Percentiles rank a stretch among this genome's conserved stretches.
phyloP scores from a whole-genome alignment of 306 rosid species.

The Quercus variabilis region DNA sequence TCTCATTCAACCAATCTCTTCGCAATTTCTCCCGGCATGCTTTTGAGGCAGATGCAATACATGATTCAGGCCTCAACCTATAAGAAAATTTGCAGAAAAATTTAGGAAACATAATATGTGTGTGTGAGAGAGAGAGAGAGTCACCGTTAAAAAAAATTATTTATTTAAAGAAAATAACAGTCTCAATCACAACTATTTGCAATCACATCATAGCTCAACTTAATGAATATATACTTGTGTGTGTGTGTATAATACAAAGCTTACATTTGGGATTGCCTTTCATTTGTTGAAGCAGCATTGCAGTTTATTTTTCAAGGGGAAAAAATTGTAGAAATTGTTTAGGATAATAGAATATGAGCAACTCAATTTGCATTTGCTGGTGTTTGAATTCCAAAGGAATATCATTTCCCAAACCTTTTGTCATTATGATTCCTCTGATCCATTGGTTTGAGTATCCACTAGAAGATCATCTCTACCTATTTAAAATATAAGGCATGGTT shows the following conservation, averaged over 20 bases:
- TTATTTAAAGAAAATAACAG: neutral
- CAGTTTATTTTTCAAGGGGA: too few relatives aligned
- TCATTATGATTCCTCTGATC: neutral
- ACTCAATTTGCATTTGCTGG: neutral
- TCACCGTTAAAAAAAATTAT: neutral
- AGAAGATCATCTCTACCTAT: too few relatives aligned
- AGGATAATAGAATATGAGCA: neutral
- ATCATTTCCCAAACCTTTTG: neutral
- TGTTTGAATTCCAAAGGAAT: neutral
- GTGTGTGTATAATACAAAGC: too few relatives aligned
- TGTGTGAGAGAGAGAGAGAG: neutral
- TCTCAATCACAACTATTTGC: neutral
- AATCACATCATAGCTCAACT: too few relatives aligned
- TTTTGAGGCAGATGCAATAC: constrained; percentile 67
- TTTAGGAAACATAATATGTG: neutral
- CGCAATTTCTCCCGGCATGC: constrained; percentile 96
- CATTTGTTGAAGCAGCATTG: neutral
- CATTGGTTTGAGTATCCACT: too few relatives aligned
- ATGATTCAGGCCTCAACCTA: constrained; percentile 51
- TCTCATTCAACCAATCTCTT: constrained; percentile 90
- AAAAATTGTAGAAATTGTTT: neutral
- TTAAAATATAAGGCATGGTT: too few relatives aligned
- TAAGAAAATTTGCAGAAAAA: neutral
- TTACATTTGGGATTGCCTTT: neutral
- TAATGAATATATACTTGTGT: too few relatives aligned